Evolutionary conservation across 768 basidiomycete genomes (phyloP).

Genomic region (Scleroderma citrinum): DNA sequence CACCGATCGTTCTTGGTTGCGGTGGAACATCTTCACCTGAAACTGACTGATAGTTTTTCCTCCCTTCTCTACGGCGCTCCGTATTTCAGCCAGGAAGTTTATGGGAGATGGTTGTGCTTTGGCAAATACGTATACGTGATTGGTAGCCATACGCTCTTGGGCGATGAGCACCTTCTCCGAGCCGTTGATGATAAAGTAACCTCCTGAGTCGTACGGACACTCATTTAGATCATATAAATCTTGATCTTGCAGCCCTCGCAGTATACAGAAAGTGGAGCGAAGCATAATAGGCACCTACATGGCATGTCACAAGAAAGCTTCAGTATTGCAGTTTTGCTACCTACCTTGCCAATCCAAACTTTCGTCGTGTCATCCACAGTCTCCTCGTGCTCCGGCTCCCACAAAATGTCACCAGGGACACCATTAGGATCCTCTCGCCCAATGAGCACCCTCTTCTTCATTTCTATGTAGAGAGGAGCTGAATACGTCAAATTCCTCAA

Average conservation of each 20-base stretch:
- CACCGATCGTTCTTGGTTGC: conserved; percentile 84
- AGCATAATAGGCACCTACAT: conserved; percentile 95
- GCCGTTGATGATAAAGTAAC: conserved; percentile 99
- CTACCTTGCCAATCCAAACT: conserved; percentile 92
- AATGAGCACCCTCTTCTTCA: conserved; percentile 78
- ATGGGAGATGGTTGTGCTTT: conserved; percentile 96
- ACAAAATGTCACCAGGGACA: conserved; percentile 71
- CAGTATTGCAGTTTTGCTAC: conserved; percentile 14
- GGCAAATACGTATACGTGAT: conserved; percentile 98
- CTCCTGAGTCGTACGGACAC: conserved; percentile 97
- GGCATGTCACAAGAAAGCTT: conserved; percentile 10
- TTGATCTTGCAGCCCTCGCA: conserved; percentile 69
- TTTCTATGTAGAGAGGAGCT: conserved; percentile 91
- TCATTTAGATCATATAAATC: conserved; percentile 91
- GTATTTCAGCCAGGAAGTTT: conserved; percentile 93
- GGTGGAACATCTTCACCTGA: conserved; percentile 95
- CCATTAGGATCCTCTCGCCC: conserved; percentile 80
- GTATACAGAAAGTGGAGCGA: conserved; percentile 90
- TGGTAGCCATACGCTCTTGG: conserved; percentile 98
- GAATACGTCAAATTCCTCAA: conserved; percentile 95
- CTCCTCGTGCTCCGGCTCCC: conserved; percentile 70
- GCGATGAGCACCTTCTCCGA: conserved; percentile 99
- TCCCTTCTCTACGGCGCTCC: conserved; percentile 95
- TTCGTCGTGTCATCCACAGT: conserved; percentile 62
- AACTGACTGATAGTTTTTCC: conserved; percentile 98